phyloP scores from a whole-genome alignment of 352 stramenopile species.

The Phytopythium mirpurense region DNA sequence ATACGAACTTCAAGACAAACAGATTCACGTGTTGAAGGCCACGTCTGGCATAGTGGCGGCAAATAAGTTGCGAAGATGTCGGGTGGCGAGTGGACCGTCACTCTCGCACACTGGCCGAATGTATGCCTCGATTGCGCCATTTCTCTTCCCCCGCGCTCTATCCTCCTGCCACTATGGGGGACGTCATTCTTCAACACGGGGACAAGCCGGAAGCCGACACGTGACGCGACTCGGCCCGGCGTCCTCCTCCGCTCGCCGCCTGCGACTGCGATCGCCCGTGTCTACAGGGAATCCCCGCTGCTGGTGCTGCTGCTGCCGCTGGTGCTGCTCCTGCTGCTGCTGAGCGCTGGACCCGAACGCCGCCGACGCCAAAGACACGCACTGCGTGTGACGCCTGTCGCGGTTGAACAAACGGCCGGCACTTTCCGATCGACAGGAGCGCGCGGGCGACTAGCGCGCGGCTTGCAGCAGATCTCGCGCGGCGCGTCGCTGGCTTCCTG shows the following conservation, averaged over 20 bases:
- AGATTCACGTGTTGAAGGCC: conserved; percentile 4
- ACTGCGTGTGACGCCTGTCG: neutral
- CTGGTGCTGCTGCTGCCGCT: too few relatives aligned
- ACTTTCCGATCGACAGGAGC: neutral
- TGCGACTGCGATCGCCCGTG: too few relatives aligned
- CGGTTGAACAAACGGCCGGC: neutral
- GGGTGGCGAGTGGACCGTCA: neutral
- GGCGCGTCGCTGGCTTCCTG: neutral
- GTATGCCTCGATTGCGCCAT: conserved; percentile 7
- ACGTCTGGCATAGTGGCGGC: neutral
- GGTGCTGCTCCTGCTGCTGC: neutral
- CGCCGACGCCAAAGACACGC: neutral
- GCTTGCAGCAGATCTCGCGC: too few relatives aligned
- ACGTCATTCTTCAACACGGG: conserved; percentile 7
- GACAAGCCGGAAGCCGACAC: neutral
- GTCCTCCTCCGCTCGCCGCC: neutral
- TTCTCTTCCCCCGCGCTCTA: conserved; percentile 4
- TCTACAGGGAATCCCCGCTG: too few relatives aligned
- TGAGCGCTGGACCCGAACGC: neutral
- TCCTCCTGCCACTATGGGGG: neutral
- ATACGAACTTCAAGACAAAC: neutral
- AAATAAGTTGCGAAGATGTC: neutral
- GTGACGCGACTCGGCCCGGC: neutral
- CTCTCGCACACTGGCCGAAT: conserved; percentile 1
- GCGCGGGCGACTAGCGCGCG: neutral